Percentiles rank a stretch among this genome's conserved stretches.
These are phyloP conservation scores for Hericium rajendrae DNA, from an alignment of 768 basidiomycete species.

Conservation along the genomic window DNA sequence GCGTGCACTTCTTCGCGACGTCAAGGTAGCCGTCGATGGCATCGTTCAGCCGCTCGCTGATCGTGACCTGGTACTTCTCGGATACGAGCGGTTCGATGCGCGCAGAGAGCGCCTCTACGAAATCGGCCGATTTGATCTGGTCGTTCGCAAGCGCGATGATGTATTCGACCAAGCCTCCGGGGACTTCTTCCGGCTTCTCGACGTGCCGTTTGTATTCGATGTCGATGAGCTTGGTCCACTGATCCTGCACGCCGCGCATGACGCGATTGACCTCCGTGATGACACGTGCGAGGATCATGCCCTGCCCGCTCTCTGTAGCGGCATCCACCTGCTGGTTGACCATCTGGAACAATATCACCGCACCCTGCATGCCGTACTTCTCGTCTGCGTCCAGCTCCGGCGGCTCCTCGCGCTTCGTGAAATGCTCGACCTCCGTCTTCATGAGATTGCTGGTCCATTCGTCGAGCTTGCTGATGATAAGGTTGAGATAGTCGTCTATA, in stretches of 20 bases:
- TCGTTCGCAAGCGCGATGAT: constrained; percentile 96
- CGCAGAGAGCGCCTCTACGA: constrained; percentile 74
- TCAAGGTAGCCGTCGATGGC: constrained; percentile 98
- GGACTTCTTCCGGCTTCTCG: constrained; percentile 81
- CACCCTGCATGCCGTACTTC: constrained; percentile 79
- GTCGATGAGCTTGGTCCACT: constrained; percentile 81
- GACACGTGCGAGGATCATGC: constrained; percentile 83
- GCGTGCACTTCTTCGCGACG: constrained; percentile 95
- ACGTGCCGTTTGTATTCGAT: constrained; percentile 78
- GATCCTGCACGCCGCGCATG: constrained; percentile 80
- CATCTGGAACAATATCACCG: constrained; percentile 96
- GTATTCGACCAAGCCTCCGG: constrained; percentile 89
- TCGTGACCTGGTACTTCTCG: constrained; percentile 77
- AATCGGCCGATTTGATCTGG: constrained; percentile 94
- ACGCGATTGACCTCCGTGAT: constrained; percentile 82
- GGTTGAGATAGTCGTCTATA: constrained; percentile 90
- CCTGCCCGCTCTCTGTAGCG: constrained; percentile 92
- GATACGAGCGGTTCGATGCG: constrained; percentile 89
- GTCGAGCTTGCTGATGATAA: constrained; percentile 91
- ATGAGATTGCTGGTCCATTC: constrained; percentile 95
- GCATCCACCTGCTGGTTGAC: constrained; percentile 94
- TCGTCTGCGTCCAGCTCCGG: constrained; percentile 88
- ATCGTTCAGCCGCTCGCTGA: constrained; percentile 83
- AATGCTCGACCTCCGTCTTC: constrained; percentile 81
- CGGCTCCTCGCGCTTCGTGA: constrained; percentile 71